Conservation (phyloP, 306 rosid genomes). For the Lathyrus aphaca region DNA sequence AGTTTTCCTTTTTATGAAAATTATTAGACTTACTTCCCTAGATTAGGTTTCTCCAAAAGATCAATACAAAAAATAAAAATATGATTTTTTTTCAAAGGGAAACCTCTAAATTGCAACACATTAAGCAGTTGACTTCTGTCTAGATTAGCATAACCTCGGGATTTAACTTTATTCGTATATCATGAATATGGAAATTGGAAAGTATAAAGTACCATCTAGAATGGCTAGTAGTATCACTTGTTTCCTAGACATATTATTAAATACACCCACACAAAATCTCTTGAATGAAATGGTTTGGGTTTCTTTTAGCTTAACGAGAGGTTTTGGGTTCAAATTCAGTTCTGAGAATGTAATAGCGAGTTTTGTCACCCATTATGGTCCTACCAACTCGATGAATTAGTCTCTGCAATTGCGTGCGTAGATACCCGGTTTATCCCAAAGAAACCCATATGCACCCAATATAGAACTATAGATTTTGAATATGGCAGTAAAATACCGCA, state of each 20-base stretch:
- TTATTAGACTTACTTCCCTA: conserved; percentile 9
- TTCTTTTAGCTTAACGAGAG: neutral
- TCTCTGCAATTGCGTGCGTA: neutral
- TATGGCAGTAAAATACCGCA: conserved; percentile 10
- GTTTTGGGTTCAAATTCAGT: neutral
- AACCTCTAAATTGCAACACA: conserved; percentile 30
- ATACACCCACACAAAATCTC: neutral
- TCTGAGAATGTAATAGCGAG: neutral
- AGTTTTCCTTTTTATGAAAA: conserved; percentile 9
- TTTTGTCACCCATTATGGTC: neutral
- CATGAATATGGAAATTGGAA: conserved; percentile 2
- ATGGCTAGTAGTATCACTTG: conserved; percentile 16
- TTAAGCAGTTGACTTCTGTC: conserved; percentile 19
- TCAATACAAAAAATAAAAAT: conserved; percentile 19
- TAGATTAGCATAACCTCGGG: neutral
- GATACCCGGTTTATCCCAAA: neutral
- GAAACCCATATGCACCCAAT: neutral
- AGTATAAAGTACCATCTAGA: conserved; percentile 18
- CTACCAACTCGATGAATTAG: neutral
- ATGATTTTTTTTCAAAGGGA: neutral
- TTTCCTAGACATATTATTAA: conserved; percentile 29
- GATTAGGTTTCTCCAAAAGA: conserved; percentile 19
- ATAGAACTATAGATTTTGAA: neutral
- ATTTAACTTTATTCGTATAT: conserved; percentile 1
- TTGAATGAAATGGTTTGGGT: neutral